A percentile compares a stretch with the other conserved stretches of the same genome.
Evolutionary conservation across 2,329 filamentous ascomycete genomes (phyloP).

Genomic region (Simplicillium sp.): DNA sequence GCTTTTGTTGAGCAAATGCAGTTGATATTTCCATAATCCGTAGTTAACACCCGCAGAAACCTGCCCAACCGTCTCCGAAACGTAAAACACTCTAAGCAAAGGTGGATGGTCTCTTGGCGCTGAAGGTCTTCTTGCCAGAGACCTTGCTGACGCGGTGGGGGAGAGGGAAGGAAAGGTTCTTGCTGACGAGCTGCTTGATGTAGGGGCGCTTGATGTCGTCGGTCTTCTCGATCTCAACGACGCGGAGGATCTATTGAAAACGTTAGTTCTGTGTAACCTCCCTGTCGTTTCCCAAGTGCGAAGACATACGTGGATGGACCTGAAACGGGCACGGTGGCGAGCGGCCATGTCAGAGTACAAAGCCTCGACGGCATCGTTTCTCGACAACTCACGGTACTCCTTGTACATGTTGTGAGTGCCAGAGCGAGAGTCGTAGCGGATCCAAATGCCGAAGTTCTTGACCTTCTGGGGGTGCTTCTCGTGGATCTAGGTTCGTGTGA

Average conservation of each 20-base stretch:
- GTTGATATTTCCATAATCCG: slow-evolving; percentile 50
- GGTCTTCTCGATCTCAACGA: slow-evolving; percentile 91
- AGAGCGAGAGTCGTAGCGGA: slow-evolving; percentile 99
- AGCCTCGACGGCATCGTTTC: slow-evolving; percentile 88
- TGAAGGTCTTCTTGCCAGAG: slow-evolving; percentile 83
- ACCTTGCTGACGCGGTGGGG: slow-evolving; percentile 88
- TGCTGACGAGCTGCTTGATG: slow-evolving; percentile 96
- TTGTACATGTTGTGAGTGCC: slow-evolving; percentile 99
- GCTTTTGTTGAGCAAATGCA: slow-evolving; percentile 44
- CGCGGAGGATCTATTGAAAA: slow-evolving; percentile 75
- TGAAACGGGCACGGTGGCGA: slow-evolving; percentile 92
- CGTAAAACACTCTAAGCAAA: slow-evolving; percentile 75
- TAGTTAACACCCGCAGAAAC: slow-evolving; percentile 52
- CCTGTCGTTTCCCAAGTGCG: neutral
- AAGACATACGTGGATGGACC: slow-evolving; percentile 88
- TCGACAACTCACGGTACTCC: slow-evolving; percentile 99
- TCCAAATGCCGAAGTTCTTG: slow-evolving; percentile 99
- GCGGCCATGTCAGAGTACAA: slow-evolving; percentile 99
- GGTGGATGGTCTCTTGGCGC: slow-evolving; percentile 86
- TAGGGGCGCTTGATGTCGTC: slow-evolving; percentile 96
- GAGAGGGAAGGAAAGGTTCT: slow-evolving; percentile 96
- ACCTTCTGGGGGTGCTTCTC: slow-evolving; percentile 99
- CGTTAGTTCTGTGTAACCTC: slow-evolving; percentile 3
- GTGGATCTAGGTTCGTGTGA: slow-evolving; percentile 55
- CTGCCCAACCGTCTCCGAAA: slow-evolving; percentile 41